Conservation (phyloP, 257 asterid genomes). For the Solanum bulbocastanum region DNA sequence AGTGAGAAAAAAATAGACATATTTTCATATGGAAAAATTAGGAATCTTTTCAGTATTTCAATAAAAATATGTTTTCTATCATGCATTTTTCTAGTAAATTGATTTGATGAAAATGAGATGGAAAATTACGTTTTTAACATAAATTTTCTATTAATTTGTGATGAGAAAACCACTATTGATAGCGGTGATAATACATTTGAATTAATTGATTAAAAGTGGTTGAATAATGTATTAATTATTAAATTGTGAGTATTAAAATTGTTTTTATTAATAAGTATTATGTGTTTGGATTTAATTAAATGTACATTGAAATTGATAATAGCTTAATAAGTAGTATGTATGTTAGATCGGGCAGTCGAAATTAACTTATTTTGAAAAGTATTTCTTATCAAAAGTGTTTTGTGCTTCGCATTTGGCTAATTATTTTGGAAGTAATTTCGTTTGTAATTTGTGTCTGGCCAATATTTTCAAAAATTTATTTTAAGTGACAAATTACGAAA, state of each 20-base stretch:
- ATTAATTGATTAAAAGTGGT: not conserved
- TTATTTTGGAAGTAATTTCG: not conserved
- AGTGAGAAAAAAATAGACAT: no score
- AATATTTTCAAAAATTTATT: no score
- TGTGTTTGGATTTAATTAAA: not conserved
- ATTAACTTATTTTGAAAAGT: not conserved
- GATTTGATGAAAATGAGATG: not conserved
- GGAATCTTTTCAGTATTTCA: no score
- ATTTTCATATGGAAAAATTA: no score
- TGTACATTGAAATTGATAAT: not conserved
- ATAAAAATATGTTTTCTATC: no score
- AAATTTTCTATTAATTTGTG: not conserved
- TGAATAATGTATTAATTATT: no score
- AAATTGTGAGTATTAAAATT: not conserved
- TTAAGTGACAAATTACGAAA: no score
- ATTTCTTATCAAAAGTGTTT: no score
- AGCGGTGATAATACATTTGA: not conserved
- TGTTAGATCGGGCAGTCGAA: not conserved
- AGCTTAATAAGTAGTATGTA: not conserved
- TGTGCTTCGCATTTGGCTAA: no score
- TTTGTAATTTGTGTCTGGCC: not conserved
- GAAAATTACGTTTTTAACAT: no score
- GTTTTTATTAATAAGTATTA: no score
- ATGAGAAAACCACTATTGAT: not conserved
- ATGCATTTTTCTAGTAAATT: not conserved